A percentile compares a stretch with the other conserved stretches of the same genome.
Evolutionary conservation across 2,329 filamentous ascomycete species (phyloP).

Genomic region (Fusarium camptoceras): DNA sequence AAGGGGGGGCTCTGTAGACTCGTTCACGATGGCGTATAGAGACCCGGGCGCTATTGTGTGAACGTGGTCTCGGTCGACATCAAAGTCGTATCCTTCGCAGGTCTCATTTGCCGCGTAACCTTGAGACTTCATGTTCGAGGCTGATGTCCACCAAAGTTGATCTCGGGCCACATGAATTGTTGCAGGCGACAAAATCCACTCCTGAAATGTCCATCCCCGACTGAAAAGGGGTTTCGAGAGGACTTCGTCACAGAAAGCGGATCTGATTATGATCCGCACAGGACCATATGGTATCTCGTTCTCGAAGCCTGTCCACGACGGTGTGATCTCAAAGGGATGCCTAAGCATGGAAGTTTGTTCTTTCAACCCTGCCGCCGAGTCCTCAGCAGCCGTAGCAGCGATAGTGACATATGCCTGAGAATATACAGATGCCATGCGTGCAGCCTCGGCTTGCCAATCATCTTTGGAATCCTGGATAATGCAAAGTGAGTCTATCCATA

Average conservation of each 20-base stretch:
- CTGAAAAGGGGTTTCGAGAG: constrained; percentile 31
- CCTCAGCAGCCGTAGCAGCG: constrained; percentile 27
- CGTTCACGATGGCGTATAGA: constrained; percentile 14
- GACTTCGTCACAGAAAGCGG: constrained; percentile 30
- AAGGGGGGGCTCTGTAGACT: neutral
- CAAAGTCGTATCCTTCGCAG: constrained; percentile 28
- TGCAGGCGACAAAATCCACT: constrained; percentile 33
- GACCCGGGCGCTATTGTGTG: constrained; percentile 17
- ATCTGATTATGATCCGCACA: constrained; percentile 27
- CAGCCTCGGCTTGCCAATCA: constrained; percentile 34
- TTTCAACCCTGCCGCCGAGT: constrained; percentile 27
- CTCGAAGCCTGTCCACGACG: constrained; percentile 28
- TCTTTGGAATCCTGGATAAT: constrained; percentile 38
- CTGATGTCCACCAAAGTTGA: constrained; percentile 38
- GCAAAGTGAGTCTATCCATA: constrained; percentile 39
- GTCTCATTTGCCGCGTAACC: constrained; percentile 34
- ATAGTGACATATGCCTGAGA: constrained; percentile 32
- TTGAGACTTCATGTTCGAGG: constrained; percentile 19
- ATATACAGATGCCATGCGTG: constrained; percentile 36
- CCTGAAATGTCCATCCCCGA: constrained; percentile 37
- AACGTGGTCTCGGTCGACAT: constrained; percentile 1
- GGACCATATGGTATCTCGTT: constrained; percentile 9
- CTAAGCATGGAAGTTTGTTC: constrained; percentile 23
- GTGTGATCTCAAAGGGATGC: constrained; percentile 25
- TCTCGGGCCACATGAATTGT: constrained; percentile 35